phyloP scores from a whole-genome alignment of 148 eudicot species.

The Vaccinium corymbosum region DNA sequence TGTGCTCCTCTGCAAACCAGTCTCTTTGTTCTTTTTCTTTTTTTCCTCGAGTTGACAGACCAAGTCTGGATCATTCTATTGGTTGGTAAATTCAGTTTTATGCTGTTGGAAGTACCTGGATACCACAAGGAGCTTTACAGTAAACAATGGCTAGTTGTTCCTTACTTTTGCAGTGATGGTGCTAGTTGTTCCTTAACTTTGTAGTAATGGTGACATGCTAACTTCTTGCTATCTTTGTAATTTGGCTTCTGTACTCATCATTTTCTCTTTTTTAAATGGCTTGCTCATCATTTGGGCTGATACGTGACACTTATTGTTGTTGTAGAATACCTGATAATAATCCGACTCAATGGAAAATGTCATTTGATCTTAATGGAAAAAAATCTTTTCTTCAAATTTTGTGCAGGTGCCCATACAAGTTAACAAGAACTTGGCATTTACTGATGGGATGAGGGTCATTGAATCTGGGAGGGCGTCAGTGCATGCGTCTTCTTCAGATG shows the following conservation, averaged over 20 bases:
- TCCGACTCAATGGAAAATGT: neutral
- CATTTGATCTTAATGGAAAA: neutral
- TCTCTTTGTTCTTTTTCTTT: neutral
- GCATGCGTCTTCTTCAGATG: constrained; percentile 49
- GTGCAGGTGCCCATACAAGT: constrained; percentile 91
- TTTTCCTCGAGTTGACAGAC: neutral
- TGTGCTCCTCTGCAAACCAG: neutral
- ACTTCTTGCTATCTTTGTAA: neutral
- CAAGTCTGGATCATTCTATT: neutral
- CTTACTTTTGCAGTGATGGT: neutral
- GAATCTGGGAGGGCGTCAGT: constrained; percentile 48
- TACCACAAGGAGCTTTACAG: neutral
- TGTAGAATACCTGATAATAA: neutral
- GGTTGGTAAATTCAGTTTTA: neutral
- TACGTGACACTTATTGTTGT: neutral
- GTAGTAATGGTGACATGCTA: constrained; percentile 6
- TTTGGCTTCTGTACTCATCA: neutral
- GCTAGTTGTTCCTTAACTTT: neutral
- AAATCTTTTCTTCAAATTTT: constrained; percentile 9
- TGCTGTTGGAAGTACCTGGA: neutral
- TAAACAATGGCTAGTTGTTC: neutral
- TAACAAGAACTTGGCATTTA: constrained; percentile 74
- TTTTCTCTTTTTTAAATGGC: neutral
- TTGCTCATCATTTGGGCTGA: neutral
- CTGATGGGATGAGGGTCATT: constrained; percentile 84